Conservation (phyloP, 495 filamentous ascomycete genomes). For the Tirmania nivea region DNA sequence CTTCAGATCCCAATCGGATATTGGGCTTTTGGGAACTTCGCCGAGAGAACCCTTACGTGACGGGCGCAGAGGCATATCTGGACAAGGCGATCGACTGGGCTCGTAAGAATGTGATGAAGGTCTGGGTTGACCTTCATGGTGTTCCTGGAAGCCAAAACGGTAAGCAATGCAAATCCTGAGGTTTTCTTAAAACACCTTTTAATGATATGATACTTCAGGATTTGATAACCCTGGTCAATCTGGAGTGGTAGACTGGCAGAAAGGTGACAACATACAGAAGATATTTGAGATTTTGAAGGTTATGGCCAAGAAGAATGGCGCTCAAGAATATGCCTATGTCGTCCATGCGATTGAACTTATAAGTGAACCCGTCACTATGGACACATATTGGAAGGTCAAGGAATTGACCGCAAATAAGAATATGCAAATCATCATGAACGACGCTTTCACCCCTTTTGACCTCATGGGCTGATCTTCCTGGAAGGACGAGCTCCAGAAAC, state of each 20-base stretch:
- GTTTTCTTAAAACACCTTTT: too few relatives aligned
- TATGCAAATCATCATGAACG: slow-evolving; percentile 22
- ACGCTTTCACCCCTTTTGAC: slow-evolving; percentile 18
- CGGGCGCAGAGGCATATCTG: slow-evolving; percentile 22
- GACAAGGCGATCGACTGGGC: slow-evolving; percentile 25
- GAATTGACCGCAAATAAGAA: slow-evolving; percentile 17
- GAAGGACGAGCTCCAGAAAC: background rate
- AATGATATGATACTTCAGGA: background rate
- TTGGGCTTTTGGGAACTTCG: slow-evolving; percentile 23
- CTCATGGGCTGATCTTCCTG: slow-evolving; percentile 16
- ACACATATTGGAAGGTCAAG: slow-evolving; percentile 22
- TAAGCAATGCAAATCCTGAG: background rate
- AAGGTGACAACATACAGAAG: slow-evolving; percentile 17
- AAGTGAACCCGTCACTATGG: slow-evolving; percentile 23
- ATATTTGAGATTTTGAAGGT: slow-evolving; percentile 21
- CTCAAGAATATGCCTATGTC: slow-evolving; percentile 23
- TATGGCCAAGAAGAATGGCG: slow-evolving; percentile 25
- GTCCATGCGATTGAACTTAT: slow-evolving; percentile 24
- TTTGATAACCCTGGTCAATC: slow-evolving; percentile 23
- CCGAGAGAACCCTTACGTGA: slow-evolving; percentile 18
- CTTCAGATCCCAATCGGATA: slow-evolving; percentile 25
- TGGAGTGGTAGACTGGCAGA: slow-evolving; percentile 23
- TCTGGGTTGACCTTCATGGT: slow-evolving; percentile 23
- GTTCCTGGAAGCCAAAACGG: slow-evolving; percentile 26
- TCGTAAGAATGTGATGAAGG: slow-evolving; percentile 20